Evolutionary conservation across 2,329 filamentous ascomycete species (phyloP).

Genomic region (Curvularia verruculosa): DNA sequence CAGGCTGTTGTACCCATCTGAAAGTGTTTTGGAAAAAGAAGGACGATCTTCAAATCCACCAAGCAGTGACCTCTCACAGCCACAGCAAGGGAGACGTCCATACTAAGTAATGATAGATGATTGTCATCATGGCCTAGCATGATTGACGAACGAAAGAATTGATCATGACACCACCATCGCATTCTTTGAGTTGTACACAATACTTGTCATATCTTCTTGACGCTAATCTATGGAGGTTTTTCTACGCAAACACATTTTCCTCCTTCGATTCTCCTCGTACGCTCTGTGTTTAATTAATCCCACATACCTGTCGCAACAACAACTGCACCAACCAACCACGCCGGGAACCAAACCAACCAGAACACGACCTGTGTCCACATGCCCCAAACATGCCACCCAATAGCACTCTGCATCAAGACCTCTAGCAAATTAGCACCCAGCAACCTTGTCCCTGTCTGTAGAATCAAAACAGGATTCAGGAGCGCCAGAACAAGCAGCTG

Average conservation of each 20-base stretch:
- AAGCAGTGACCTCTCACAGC: conserved; percentile 8
- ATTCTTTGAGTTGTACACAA: neutral
- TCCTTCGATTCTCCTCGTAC: neutral
- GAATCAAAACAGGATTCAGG: conserved; percentile 45
- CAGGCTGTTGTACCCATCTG: neutral
- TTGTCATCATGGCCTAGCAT: conserved; percentile 9
- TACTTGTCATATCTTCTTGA: neutral
- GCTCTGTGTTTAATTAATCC: conserved; percentile 6
- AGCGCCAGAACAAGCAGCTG: conserved; percentile 30
- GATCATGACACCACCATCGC: conserved; percentile 11
- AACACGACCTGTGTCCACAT: conserved; percentile 87
- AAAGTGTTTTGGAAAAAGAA: neutral
- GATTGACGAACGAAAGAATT: conserved; percentile 24
- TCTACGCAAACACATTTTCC: neutral
- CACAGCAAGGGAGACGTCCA: conserved; percentile 10
- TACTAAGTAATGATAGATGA: conserved; percentile 30
- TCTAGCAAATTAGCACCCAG: conserved; percentile 52
- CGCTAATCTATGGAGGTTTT: neutral
- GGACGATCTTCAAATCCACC: conserved; percentile 3
- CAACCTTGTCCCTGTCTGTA: conserved; percentile 33
- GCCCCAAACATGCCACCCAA: conserved; percentile 88
- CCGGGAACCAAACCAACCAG: conserved; percentile 97
- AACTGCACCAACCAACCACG: conserved; percentile 71
- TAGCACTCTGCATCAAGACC: conserved; percentile 74
- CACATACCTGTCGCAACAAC: conserved; percentile 37